phyloP scores from a whole-genome alignment of 805 yeast genomes.

The Naumovozyma castellii region DNA sequence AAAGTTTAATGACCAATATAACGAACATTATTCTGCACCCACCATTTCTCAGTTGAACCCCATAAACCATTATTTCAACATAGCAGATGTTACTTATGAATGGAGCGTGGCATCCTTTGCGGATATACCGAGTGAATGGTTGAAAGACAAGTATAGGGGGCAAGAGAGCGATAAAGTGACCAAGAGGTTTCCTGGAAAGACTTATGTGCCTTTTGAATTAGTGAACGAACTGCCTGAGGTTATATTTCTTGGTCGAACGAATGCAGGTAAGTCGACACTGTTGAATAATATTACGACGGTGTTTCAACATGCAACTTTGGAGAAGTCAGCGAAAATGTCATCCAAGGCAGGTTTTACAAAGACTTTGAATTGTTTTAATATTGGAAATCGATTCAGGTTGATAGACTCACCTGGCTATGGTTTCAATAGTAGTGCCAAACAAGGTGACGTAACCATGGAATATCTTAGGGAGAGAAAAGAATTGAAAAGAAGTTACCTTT shows the following conservation, averaged over 20 bases:
- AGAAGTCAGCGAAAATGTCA: constrained; percentile 44
- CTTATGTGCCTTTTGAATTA: constrained; percentile 24
- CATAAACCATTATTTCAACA: constrained; percentile 37
- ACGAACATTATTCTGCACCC: constrained; percentile 13
- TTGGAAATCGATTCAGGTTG: constrained; percentile 53
- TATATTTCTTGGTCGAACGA: constrained; percentile 68
- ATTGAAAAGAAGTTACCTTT: constrained; percentile 48
- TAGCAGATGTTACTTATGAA: constrained; percentile 39
- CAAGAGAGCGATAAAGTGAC: constrained; percentile 7
- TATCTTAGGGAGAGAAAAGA: constrained; percentile 49
- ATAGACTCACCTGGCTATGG: constrained; percentile 94
- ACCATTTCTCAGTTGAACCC: constrained; percentile 15
- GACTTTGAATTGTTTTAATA: constrained; percentile 61
- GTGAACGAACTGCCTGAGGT: constrained; percentile 56
- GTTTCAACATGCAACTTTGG: constrained; percentile 23
- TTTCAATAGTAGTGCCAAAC: constrained; percentile 48
- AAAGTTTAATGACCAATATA: constrained; percentile 8
- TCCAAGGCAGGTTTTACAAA: constrained; percentile 47
- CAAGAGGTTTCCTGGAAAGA: constrained; percentile 20
- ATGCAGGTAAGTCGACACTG: constrained; percentile 78
- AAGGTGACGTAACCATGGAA: constrained; percentile 60
- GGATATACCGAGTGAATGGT: constrained; percentile 41
- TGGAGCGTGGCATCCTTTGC: constrained; percentile 49
- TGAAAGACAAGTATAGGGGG: constrained; percentile 5
- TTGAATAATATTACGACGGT: constrained; percentile 50